Base-by-base conservation (phyloP, 75 land plant genomes). In the Azolla pinnata region DNA sequence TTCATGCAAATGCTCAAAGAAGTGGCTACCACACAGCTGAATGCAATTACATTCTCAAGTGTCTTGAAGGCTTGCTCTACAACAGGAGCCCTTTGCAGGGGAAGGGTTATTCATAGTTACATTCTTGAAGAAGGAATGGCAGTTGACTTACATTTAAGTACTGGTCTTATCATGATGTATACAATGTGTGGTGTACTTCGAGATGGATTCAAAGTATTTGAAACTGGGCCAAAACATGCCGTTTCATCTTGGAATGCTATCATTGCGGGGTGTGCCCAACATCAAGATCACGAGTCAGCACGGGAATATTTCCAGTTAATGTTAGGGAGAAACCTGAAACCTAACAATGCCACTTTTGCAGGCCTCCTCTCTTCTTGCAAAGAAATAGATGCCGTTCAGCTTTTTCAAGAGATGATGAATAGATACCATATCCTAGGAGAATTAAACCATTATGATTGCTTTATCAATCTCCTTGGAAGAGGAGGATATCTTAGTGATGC, bases 391-490 rank as follows among this genome's bases (percentile, higher is more conserved):
- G 40, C 79, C 30, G 10, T 38, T 60, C 17, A 25, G 65, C 35
- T 72, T 62, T 49, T 82, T 81, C 26, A 62, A 75, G 51, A 33
- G 33, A 74, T 82, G 75, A 33, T 40, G 0, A 30, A 54, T n/a
- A 40, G 62, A 14, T 74, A 79, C 61, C 55, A 61, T 12, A 66
- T 76, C 19, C 24, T 33, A 29, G 84, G 82, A 18, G 44, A 34
- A 2, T 16, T 70, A 51, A 79, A 75, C 54, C 84, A 81, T 54
- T 85, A 77, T 32, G 76, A 70, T 21, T 81, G 81, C 38, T 54
- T 81, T 51, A 56, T 81, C 1, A 81, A 85, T 63, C 79, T 81
- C 42, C 84, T 85, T 49, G 84, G 84, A 26, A 79, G 88, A 24
- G 68, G 73, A 28, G 88, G 88, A 23, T 62, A 72, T 28, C 46